Base-by-base conservation (phyloP, 2,329 filamentous ascomycete genomes). In the Talaromyces atroroseus region DNA sequence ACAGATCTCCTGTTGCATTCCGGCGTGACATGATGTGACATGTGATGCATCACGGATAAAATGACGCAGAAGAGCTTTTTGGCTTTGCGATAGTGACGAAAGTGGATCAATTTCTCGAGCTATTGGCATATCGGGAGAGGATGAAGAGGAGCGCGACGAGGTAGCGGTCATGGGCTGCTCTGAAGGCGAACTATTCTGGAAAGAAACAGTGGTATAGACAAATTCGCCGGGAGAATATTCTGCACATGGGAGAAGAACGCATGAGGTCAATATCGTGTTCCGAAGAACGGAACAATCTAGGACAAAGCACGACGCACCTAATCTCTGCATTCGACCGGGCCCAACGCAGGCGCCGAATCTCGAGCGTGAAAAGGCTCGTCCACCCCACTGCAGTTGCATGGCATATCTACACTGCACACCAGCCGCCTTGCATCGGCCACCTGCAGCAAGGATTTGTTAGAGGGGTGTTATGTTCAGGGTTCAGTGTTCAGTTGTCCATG, bases 381-480 rank as follows among this genome's bases (percentile, higher is more conserved):
- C 73, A 63, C 71, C 71, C 72, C 73, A 75, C 61, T 74, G 71
- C 58, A 75, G 63, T 59, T 72, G 66, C 67, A 74, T 71, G 47
- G 72, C 65, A 68, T 74, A 75, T 59, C 69, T 67, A 61, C 73
- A 75, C 51, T 67, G 64, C 49, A 64, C 64, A 32, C 66, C 67
- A n/a, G 72, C 71, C 45, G 65, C 61, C 61, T 67, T 65, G 60
- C 74, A 76, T 57, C 74, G 70, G 12, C 67, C 66, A 29, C 57
- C 57, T 58, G 34, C 12, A 40, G 21, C n/a, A 44, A 1, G 5
- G 5, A 20, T 6, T 10, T 11, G 52, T 54, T 40, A 48, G 44
- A 54, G 11, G 32, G 36, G 21, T 6, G 26, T 10, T n/a, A n/a
- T n/a, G n/a, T n/a, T n/a, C n/a, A n/a, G n/a, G n/a, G n/a, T n/a